Evolutionary conservation across 2,329 filamentous ascomycete species (phyloP), one percentile per base, ranked within the genome.

Genomic region (Ciborinia camelliae): DNA sequence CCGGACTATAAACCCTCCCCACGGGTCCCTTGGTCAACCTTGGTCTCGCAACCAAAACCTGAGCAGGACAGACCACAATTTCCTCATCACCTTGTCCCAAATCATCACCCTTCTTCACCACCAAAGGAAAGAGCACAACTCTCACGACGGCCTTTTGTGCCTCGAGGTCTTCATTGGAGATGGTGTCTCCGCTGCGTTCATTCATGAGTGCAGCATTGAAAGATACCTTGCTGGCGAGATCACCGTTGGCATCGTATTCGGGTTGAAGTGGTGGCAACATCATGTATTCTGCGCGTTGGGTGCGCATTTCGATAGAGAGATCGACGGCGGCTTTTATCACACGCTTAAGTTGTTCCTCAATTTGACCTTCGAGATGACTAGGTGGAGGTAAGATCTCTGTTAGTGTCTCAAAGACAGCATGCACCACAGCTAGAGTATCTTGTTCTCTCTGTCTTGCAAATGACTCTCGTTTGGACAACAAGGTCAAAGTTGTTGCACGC

Each of bases 161-260:
- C 77, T 98, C 90, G 30, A 97, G 85, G 61, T 94, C 90, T 69
- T 94, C 90, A 73, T 95, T 94, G 30, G 86, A 87, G 39, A 75
- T 72, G 23, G 75, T 76, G 68, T 89, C 86, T 50, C 90, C 89
- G 66, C 88, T 91, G 65, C 91, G 89, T 79, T 97, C 94, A 73
- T 95, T 96, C 94, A 99, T 98, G 73, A 97, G 85, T 39, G 90
- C 86, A 1, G 94, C 90, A 74, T 97, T 97, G 85, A 99, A 99
- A 66, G 87, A 84, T 12, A 98, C 91, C 64, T 93, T 94, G 63
- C 91, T 90, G 20, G 89, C 84, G 10, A 99, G 85, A 73, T 98
- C 94, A 71, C 95, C 95, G 68, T 95, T 92, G 71, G 88, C 89
- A 77, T 98, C 93, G 77, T 97, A 98, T 77, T 97, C 92, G 28